Percentiles rank a stretch among this genome's conserved stretches.
Evolutionary conservation across 352 stramenopile genomes (phyloP).

Genomic region (Globisporangium irregulare): DNA sequence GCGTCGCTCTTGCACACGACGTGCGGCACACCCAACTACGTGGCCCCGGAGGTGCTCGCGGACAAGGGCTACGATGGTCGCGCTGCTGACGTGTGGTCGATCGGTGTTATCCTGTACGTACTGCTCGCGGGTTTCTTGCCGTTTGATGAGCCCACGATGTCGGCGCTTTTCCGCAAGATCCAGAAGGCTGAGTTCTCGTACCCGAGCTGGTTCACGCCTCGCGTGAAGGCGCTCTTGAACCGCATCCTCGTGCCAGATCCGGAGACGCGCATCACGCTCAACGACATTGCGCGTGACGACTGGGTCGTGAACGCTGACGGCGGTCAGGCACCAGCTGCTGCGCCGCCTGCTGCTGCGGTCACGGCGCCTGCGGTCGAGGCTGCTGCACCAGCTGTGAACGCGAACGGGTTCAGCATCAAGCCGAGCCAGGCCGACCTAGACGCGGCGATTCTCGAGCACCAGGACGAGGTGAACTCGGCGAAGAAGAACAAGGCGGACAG

Average conservation of each 20-base stretch:
- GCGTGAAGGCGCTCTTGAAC: conserved; percentile 88
- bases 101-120: conserved; percentile 98
- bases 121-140: conserved; percentile 91
- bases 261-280: conserved; percentile 77
- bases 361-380: conserved; percentile 18
- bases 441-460: conserved; percentile 76
- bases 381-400: neutral
- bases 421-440: conserved; percentile 83
- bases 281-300: conserved; percentile 89
- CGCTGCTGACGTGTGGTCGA: conserved; percentile 96
- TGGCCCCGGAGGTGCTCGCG: conserved; percentile 91
- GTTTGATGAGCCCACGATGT: conserved; percentile 95
- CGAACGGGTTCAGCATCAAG: conserved; percentile 41
- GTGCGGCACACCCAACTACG: conserved; percentile 97
- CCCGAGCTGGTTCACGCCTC: conserved; percentile 89
- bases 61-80: conserved; percentile 94
- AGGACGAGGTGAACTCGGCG: conserved; percentile 63
- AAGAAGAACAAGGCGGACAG: conserved; percentile 69
- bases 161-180: conserved; percentile 96
- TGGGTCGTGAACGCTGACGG: conserved; percentile 80
- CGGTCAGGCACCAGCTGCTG: neutral
- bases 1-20: conserved; percentile 93
- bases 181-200: conserved; percentile 95
- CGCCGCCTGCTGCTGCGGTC: neutral
- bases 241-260: conserved; percentile 93